These are phyloP conservation scores for Calonectria pauciramosa DNA, from an alignment of 2,329 filamentous ascomycete genomes.

Conservation along the genomic window DNA sequence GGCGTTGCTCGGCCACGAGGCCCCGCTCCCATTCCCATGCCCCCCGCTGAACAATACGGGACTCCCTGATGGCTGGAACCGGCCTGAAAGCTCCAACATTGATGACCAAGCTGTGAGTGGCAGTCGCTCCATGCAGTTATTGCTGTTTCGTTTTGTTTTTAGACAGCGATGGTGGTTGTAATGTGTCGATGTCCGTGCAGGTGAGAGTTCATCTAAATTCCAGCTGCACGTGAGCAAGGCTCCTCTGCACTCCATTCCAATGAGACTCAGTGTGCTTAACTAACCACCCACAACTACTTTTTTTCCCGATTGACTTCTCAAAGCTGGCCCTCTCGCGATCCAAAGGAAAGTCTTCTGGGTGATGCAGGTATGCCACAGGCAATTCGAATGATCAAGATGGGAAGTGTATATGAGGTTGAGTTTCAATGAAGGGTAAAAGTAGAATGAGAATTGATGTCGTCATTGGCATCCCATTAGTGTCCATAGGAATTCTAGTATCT, in stretches of 20 bases:
- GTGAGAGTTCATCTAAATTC: background rate
- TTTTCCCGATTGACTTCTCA: background rate
- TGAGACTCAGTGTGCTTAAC: background rate
- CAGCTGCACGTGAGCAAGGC: background rate
- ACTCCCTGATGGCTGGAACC: background rate
- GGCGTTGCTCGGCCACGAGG: too few species aligned
- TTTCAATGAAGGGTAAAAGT: background rate
- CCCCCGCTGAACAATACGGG: background rate
- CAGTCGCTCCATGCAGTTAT: background rate
- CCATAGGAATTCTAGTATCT: background rate
- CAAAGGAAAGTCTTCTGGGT: background rate
- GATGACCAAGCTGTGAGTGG: background rate
- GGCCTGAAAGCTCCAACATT: background rate
- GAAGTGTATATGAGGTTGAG: background rate
- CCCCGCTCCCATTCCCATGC: background rate
- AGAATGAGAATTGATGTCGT: background rate
- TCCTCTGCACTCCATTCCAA: background rate
- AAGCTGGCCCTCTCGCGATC: background rate
- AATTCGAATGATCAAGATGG: background rate
- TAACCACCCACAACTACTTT: background rate
- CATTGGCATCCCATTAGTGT: background rate
- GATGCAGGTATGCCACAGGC: background rate
- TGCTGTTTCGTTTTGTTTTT: background rate
- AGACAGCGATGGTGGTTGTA: background rate
- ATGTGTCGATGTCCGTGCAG: background rate